Base-by-base conservation (phyloP, 129 eudicot species). In the Lactuca saligna region DNA sequence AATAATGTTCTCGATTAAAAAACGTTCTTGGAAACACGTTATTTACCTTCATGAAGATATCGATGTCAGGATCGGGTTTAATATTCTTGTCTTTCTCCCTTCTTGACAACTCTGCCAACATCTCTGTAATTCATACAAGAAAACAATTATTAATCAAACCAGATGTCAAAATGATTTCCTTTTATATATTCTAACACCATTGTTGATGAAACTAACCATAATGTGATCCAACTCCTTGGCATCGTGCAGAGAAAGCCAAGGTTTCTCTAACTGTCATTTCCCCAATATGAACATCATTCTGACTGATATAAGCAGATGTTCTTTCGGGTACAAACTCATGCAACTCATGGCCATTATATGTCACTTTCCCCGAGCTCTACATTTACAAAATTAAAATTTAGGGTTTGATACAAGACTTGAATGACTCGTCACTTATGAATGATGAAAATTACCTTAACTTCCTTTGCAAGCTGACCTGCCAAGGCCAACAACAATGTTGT, bases 41-140 rank as follows among this genome's bases (percentile, higher is more conserved):
- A 11, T 7, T 67, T 66, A 82, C 96, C 85, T 93, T 93, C 98
- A 93, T 88, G 79, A 16, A 93, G 44, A 89, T 61, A 81, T 93
- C 98, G 17, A 93, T 53, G 61, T 89, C 91, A 33, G 95, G 91
- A 79, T 93, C 96, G 64, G 95, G 98, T 75, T 81, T 86, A 37
- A 93, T 89, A 13, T 77, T 77, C 39, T 96, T 92, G 11, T 64
- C 90, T 70, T 81, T 86, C 76, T 86, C 31, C 51, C 14, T 85
- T 81, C 96, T 86, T 35, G 93, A 72, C 72, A 91, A 72, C 74
- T 91, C 97, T 49, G 87, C 85, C 63, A 91, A 75, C 96, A 88
- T 91, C 49, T 88, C 97, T 91, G 85, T 77, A 83, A 73, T 38
- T 68, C 53, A 66, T 53, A 35, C 3, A 15, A 69, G 34, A 59